phyloP scores from a whole-genome alignment of 1,284 basidiomycete genomes.

The Cryptococcus sp. region DNA sequence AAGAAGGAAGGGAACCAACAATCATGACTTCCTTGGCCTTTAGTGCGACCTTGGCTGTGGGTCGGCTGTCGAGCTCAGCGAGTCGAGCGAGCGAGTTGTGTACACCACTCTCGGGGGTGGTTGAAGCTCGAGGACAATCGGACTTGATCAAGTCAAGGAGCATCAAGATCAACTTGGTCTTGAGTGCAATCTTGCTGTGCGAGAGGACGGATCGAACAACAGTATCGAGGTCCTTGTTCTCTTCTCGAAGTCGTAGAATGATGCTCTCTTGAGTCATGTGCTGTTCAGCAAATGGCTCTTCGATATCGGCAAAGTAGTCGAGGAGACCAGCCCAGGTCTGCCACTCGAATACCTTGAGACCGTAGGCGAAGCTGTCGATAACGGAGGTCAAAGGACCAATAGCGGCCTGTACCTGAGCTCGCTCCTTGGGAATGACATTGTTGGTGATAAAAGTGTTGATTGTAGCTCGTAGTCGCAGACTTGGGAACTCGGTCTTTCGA shows the following conservation, averaged over 20 bases:
- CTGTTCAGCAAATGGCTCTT: slow-evolving; percentile 76
- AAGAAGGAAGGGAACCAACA: slow-evolving; percentile 91
- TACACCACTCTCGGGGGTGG: slow-evolving; percentile 45
- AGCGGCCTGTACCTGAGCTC: slow-evolving; percentile 68
- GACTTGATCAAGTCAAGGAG: slow-evolving; percentile 85
- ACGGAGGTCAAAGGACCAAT: slow-evolving; percentile 69
- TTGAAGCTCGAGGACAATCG: slow-evolving; percentile 66
- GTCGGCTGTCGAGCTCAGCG: slow-evolving; percentile 74
- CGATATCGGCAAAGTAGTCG: slow-evolving; percentile 58
- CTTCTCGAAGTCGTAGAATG: slow-evolving; percentile 83
- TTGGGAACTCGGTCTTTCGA: slow-evolving; percentile 84
- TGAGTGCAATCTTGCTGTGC: slow-evolving; percentile 91
- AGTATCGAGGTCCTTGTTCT: slow-evolving; percentile 88
- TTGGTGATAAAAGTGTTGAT: slow-evolving; percentile 83
- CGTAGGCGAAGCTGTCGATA: slow-evolving; percentile 74
- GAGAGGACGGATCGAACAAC: slow-evolving; percentile 85
- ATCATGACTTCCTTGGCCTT: slow-evolving; percentile 98
- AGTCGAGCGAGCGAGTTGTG: slow-evolving; percentile 41
- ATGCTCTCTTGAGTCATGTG: slow-evolving; percentile 83
- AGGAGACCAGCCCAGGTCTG: slow-evolving; percentile 47
- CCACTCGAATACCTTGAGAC: slow-evolving; percentile 84
- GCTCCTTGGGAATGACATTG: slow-evolving; percentile 71
- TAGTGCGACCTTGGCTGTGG: slow-evolving; percentile 80
- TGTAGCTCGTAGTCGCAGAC: slow-evolving; percentile 49
- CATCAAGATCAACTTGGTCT: slow-evolving; percentile 79